Evolutionary conservation across 192 early-diverging fungal species (phyloP), one percentile per base, ranked within the genome.

Genomic region (Rhizoclosmatium globosum): DNA sequence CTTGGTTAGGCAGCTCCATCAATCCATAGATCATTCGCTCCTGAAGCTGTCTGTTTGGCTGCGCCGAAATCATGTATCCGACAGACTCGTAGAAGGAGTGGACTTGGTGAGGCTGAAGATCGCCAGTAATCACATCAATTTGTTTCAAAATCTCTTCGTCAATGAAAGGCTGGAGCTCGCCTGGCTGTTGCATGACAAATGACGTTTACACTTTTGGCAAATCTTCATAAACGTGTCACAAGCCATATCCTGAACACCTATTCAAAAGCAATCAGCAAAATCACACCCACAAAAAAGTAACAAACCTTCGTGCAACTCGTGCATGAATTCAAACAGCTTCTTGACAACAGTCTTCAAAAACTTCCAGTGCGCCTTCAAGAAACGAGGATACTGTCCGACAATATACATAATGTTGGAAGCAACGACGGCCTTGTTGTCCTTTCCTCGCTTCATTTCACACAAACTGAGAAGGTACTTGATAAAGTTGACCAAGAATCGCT

Each of bases 311-410:
- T 99, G 98, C 6, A 93, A 89, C 85, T 99, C 98, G 83, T 99
- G 98, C 98, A 99, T 99, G 82, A 99, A 99, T 86, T 99, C 98
- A 80, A 99, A 99, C 39, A 99, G 87, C 84, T 99, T 99, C 93
- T 99, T 99, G 75, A 98, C 97, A 11, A 99, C 98, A 1, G 98
- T 99, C 92, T 99, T 99, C 83, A 99, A 91, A 89, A 99, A 99
- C 87, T 98, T 98, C 98, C 98, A 99, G 81, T 99, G 98, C 2
- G 96, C 96, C 82, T 99, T 99, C 77, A 99, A 89, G 90, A 99
- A 99, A n/a, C 98, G 93, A 64, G 98, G 98, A 82, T 99, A 99
- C 87, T 99, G 98, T 19, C 98, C 98, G n/a, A 99, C 98, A 78
- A 98, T 95, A 81, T 99, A 99, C 98, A 99, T 99, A 76, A 99